Conservation (phyloP, 2,329 filamentous ascomycete genomes). For the Fusarium veterinarium region DNA sequence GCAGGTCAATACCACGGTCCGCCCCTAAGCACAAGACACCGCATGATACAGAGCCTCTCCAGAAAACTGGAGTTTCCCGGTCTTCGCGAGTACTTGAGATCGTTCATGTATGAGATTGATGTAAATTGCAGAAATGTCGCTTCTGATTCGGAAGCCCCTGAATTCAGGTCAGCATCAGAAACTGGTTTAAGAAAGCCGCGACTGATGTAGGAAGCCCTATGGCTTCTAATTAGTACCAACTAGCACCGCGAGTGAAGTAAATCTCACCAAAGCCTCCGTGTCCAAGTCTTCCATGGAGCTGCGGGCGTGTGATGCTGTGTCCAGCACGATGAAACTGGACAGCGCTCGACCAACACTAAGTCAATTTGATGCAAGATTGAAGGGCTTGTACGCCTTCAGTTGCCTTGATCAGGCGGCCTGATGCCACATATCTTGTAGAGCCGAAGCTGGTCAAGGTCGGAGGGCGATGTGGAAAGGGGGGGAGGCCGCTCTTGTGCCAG, state of each 20-base stretch:
- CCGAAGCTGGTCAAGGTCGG: too few relatives aligned
- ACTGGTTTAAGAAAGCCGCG: fast-evolving
- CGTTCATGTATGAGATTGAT: fast-evolving
- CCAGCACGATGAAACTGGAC: neutral
- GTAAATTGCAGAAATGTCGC: neutral
- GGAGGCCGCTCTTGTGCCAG: neutral
- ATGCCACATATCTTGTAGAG: fast-evolving
- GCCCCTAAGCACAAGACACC: fast-evolving
- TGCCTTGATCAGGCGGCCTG: fast-evolving
- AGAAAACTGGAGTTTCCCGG: fast-evolving
- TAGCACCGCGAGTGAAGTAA: fast-evolving
- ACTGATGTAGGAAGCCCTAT: fast-evolving
- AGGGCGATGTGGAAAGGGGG: neutral
- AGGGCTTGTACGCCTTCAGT: fast-evolving
- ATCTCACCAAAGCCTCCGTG: fast-evolving
- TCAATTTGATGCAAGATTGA: fast-evolving
- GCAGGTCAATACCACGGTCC: neutral
- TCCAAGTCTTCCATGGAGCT: fast-evolving
- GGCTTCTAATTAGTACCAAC: fast-evolving
- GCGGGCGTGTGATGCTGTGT: fast-evolving
- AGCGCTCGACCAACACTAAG: too few relatives aligned
- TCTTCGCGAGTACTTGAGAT: fast-evolving
- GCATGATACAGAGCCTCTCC: fast-evolving
- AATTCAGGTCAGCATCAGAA: neutral
- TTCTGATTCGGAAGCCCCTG: neutral